Evolutionary conservation across 1,284 basidiomycete species (phyloP), one percentile per base, ranked within the genome.

Genomic region (Ceratorhiza oryzae-sativae): DNA sequence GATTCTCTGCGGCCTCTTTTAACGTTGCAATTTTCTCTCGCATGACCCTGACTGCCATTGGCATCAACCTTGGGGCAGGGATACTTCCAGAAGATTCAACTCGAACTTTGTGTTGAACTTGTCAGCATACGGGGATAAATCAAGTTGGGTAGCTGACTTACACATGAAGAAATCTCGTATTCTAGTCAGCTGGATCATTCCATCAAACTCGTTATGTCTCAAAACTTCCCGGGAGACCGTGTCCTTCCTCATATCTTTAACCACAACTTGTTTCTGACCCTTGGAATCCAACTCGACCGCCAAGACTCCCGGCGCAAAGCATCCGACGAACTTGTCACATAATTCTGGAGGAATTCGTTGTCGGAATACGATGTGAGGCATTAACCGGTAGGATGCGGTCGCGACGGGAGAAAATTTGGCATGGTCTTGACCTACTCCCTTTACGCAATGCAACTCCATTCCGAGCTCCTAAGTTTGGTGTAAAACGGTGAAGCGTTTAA

Each of bases 391-490:
- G 1, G 95, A 93, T 0, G 97, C 95, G 10, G 95, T 97, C 1
- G 95, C 94, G 62, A 99, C 97, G n/a, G 97, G 95, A 71, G 89
- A 94, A 81, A 93, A 99, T 79, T 99, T 99, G 49, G 97, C 95
- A 79, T 99, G 97, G 77, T 97, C 95, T 77, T 93, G 94, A 23
- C 95, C 96, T n/a, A 94, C 88, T 6, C 95, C 94, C 79, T 98
- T 98, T 73, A 96, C 85, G 58, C 95, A 96, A 79, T 99, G 96
- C 73, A 97, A 79, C 79, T 98, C 94, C 81, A 96, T 87, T 41
- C 92, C 85, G 49, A 98, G 84, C 59, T 86, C 84, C 79, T 96
- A 93, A 2, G 6, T 6, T 55, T 10, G 20, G 25, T 39, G 15
- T 20, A 42, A 53, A 48, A 27, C 20, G 13, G 25, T 25, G 42